phyloP scores from a whole-genome alignment of 164 flowering plant genomes.

The Nymphaea colorata region DNA sequence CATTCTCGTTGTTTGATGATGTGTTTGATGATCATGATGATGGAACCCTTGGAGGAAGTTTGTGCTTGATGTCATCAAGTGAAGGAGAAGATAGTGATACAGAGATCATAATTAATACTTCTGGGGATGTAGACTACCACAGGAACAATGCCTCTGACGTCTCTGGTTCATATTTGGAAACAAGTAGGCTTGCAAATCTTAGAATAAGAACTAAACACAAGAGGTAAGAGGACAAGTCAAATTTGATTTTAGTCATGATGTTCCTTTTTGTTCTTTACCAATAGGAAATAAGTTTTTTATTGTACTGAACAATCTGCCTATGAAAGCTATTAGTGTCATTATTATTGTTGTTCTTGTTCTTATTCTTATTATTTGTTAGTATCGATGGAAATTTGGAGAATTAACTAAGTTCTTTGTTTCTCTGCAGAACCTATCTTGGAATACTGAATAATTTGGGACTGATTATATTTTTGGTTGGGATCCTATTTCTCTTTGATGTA shows the following conservation, averaged over 20 bases:
- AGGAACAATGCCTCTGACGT: slow-evolving; percentile 16
- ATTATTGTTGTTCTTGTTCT: neutral
- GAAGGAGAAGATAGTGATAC: slow-evolving; percentile 69
- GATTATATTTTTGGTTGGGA: slow-evolving; percentile 33
- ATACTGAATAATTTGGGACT: slow-evolving; percentile 43
- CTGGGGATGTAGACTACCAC: slow-evolving; percentile 56
- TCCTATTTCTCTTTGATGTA: slow-evolving; percentile 61
- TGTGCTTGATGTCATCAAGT: slow-evolving; percentile 41
- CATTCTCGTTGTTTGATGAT: neutral
- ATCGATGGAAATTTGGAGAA: neutral
- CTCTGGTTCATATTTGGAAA: slow-evolving; percentile 34
- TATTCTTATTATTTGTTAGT: neutral
- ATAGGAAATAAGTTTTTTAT: neutral
- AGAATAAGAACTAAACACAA: slow-evolving; percentile 26
- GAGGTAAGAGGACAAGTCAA: slow-evolving; percentile 18
- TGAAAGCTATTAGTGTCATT: neutral
- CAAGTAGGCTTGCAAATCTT: slow-evolving; percentile 41
- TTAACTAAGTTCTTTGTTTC: slow-evolving; percentile 1
- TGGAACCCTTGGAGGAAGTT: slow-evolving; percentile 10
- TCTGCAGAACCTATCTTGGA: slow-evolving; percentile 61
- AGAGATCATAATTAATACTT: slow-evolving; percentile 45
- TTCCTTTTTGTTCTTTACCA: neutral
- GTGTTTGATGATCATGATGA: slow-evolving; percentile 22
- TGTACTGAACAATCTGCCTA: neutral
- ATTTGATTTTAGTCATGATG: too few species aligned